Base-by-base conservation (phyloP, 2,329 filamentous ascomycete species). In the Penicillium digitatum region DNA sequence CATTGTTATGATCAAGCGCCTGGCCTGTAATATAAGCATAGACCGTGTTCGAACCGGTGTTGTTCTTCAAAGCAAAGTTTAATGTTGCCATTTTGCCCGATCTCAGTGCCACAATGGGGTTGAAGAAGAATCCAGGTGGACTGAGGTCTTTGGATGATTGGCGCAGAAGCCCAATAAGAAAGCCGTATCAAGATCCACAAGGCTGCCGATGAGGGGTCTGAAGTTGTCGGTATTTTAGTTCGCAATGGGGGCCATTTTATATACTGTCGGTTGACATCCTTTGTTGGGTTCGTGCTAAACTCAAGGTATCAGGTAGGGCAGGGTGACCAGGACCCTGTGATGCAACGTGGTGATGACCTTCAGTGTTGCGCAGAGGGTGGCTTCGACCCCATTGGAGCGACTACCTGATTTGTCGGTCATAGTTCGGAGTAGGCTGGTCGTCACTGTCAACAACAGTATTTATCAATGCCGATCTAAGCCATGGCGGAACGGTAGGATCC, bases 11-110 rank as follows among this genome's bases (percentile, higher is more conserved):
- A 67, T 84, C 79, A 42, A 86, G 67, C 31, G 84, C 83, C 18
- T 79, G 77, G 20, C 88, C 88, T 1, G 86, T 91, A 65, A 94
- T 81, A 69, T 89, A 87, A 20, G 85, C 87, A 64, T 83, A 90
- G 40, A 85, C 81, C 32, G 73, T 80, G 49, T 76, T 73, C 1
- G 86, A 85, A 29, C 74, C 74, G 1, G 86, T 87, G 62, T 82
- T 82, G 74, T 91, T 91, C 63, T 81, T 76, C 20, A 91, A 72
- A 11, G 81, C 79, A 55, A 90, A 79, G 48, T 82, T 76, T 43
- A 89, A 74, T 9, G 81, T 84, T 14, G 66, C 44, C 63, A 65
- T 66, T 24, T 22, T 55, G 52, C 12, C 31, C 8, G 40, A 44
- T 39, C 6, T 42, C n/a, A 16, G n/a, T 27, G 20, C n/a, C 16